Evolutionary conservation across 2,329 filamentous ascomycete genomes (phyloP), one percentile per base, ranked within the genome.

Genomic region (Penicillium corylophilum): DNA sequence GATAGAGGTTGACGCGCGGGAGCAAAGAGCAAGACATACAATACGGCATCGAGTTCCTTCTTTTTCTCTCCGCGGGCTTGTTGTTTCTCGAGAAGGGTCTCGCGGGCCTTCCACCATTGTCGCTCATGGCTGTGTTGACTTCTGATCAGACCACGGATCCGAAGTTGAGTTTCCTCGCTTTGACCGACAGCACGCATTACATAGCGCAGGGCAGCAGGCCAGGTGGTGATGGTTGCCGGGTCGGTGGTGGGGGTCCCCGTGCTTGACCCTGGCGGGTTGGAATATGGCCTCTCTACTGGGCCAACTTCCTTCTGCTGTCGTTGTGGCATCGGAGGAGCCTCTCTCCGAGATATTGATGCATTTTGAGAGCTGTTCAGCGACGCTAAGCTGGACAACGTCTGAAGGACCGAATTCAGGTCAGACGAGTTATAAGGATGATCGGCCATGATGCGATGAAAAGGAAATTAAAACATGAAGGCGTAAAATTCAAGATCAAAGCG

Each of bases 91-190:
- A 82, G 62, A 22, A 85, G 64, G 6, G 74, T 78, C 50, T 79
- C 67, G 2, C 82, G 76, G 1, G 77, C 78, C 23, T 74, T 67
- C 71, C 79, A 83, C 80, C 85, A 88, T 57, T 82, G 78, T 57
- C 77, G 77, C 58, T 88, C 83, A 60, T 87, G 80, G 36, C 78
- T 76, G 60, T 84, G 79, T 65, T 88, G 85, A 38, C 82, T 78
- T 48, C 77, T 77, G 53, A 88, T 86, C 68, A 88, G 75, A 71
- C 84, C 66, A 18, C 74, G 73, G 55, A 82, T 76, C 10, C 75
- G 73, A 15, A 69, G 66, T 38, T 78, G 67, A 1, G 74, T 67
- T 28, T 68, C 65, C 49, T 79, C 75, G 53, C 78, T 75, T 38
- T 72, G 72, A 0, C 71, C 68, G 18, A 81, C 71, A 3, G 74